These are phyloP conservation scores for Backusella australiensis DNA, from an alignment of 192 early-diverging fungal genomes.

Conservation along the genomic window DNA sequence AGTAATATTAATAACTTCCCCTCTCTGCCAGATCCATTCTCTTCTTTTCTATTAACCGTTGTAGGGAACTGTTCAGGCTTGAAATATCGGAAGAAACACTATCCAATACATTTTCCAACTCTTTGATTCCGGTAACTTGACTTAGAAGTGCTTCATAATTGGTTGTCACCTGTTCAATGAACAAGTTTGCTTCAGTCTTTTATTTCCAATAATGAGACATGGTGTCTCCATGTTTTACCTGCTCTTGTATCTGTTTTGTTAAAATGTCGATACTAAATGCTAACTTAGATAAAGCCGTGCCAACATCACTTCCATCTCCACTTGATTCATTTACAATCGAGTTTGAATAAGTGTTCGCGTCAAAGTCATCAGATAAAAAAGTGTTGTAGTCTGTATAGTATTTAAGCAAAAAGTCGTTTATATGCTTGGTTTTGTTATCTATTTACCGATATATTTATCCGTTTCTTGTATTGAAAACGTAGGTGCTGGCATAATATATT, in stretches of 20 bases:
- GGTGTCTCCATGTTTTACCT: slow-evolving; percentile 43
- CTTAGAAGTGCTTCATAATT: slow-evolving; percentile 68
- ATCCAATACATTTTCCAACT: slow-evolving; percentile 52
- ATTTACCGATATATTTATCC: not conserved
- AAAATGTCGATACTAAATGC: slow-evolving; percentile 71
- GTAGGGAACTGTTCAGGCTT: slow-evolving; percentile 54
- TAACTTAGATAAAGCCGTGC: slow-evolving; percentile 62
- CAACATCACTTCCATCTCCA: slow-evolving; percentile 59
- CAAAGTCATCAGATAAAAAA: slow-evolving; percentile 63
- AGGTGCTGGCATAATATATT: not conserved
- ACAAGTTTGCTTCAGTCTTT: slow-evolving; percentile 1
- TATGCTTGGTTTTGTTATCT: not conserved
- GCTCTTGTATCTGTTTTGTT: slow-evolving; percentile 72
- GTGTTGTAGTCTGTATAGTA: slow-evolving; percentile 61
- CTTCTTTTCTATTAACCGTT: slow-evolving; percentile 36
- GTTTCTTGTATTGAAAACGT: slow-evolving; percentile 5
- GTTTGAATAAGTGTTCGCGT: slow-evolving; percentile 66
- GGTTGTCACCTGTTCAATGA: slow-evolving; percentile 53
- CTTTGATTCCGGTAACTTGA: slow-evolving; percentile 64
- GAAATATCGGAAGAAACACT: slow-evolving; percentile 53
- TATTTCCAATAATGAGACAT: not conserved
- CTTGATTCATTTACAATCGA: slow-evolving; percentile 58
- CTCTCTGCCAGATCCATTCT: not conserved
- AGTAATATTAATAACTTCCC: not conserved
- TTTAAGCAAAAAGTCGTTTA: not conserved